phyloP scores from a whole-genome alignment of 169 alveolate genomes.

The Eimeria brunetti region DNA sequence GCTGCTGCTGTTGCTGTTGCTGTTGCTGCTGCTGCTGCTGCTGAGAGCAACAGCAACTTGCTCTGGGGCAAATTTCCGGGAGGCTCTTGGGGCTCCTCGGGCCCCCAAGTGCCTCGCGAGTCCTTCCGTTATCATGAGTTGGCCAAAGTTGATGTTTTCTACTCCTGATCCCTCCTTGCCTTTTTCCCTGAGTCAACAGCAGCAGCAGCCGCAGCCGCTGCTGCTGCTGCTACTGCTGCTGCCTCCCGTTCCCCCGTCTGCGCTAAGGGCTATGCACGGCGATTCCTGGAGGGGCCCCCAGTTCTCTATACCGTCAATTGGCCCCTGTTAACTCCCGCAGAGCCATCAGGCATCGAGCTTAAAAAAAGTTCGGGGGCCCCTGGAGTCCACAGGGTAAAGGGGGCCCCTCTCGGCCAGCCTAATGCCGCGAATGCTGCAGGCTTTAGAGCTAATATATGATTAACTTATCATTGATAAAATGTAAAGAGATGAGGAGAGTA shows the following conservation, averaged over 20 bases:
- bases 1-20: neutral
- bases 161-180: neutral
- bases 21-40: conserved; percentile 28
- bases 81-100: conserved; percentile 35
- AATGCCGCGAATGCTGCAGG: neutral
- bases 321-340: too few relatives aligned
- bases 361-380: neutral
- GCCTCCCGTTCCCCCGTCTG: neutral
- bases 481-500: neutral
- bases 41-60: neutral
- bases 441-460: neutral
- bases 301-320: neutral
- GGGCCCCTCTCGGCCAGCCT: neutral
- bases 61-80: neutral
- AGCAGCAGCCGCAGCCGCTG: neutral
- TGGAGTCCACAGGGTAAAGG: neutral
- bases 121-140: neutral
- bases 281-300: neutral
- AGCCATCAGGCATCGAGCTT: neutral
- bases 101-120: conserved; percentile 27
- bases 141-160: neutral
- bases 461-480: neutral
- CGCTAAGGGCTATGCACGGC: neutral
- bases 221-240: neutral
- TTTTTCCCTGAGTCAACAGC: neutral